phyloP scores from a whole-genome alignment of 2,329 filamentous ascomycete species.

The Westerdykella ornata region DNA sequence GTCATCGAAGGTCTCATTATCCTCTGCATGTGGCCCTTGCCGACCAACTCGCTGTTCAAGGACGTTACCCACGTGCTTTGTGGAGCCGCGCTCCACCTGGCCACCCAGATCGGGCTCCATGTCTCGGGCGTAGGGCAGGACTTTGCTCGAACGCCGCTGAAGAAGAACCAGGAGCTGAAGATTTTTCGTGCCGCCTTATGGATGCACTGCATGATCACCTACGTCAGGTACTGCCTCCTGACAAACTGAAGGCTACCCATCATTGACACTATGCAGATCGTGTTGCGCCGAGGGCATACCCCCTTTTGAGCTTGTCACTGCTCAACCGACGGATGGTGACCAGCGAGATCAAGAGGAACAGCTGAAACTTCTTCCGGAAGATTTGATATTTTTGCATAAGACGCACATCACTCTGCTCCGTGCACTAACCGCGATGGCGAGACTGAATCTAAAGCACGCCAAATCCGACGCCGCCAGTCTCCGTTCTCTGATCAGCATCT shows the following conservation, averaged over 20 bases:
- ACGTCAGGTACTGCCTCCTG: constrained; percentile 23
- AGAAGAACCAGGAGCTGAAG: constrained; percentile 32
- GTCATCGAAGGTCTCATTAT: constrained; percentile 38
- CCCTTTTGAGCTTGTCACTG: constrained; percentile 18
- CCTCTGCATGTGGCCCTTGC: constrained; percentile 39
- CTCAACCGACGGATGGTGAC: constrained; percentile 30
- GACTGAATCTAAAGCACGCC: constrained; percentile 28
- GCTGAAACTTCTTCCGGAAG: constrained; percentile 23
- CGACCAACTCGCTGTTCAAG: constrained; percentile 39
- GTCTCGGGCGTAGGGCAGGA: constrained; percentile 37
- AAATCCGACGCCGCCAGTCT: constrained; percentile 27
- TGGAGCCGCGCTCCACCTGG: constrained; percentile 38
- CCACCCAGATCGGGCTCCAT: constrained; percentile 39
- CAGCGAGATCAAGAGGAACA: constrained; percentile 30
- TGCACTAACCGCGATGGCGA: constrained; percentile 30
- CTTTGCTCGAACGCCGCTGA: constrained; percentile 34
- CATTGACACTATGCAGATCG: constrained; percentile 19
- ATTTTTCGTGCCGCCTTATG: constrained; percentile 33
- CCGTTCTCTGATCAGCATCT: constrained; percentile 31
- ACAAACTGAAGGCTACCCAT: background rate
- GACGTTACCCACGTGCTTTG: constrained; percentile 38
- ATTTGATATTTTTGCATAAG: constrained; percentile 31
- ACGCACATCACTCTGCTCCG: constrained; percentile 30
- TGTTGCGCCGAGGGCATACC: constrained; percentile 32
- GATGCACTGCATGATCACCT: constrained; percentile 35